Percentiles rank a stretch among this genome's conserved stretches.
These are phyloP conservation scores for Brassica incana DNA, from an alignment of 345 rosid genomes.

Conservation along the genomic window DNA sequence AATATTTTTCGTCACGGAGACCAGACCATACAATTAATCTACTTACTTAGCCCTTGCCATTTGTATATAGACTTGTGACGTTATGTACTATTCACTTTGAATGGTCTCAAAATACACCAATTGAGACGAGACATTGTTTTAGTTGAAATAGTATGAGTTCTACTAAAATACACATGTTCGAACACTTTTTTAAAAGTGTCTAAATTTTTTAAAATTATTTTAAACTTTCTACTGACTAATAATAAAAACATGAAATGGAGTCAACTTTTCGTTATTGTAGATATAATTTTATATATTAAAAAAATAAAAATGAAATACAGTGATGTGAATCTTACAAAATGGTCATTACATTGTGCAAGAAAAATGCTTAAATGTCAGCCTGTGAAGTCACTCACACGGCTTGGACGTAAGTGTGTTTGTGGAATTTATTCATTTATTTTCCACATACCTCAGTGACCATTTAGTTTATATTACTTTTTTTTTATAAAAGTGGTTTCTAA, in stretches of 20 bases:
- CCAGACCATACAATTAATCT: too few relatives aligned
- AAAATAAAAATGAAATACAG: neutral
- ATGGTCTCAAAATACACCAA: too few relatives aligned
- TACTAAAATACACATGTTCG: too few relatives aligned
- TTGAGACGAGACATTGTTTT: too few relatives aligned
- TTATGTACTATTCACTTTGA: too few relatives aligned
- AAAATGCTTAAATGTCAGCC: constrained; percentile 17
- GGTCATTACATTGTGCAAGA: constrained; percentile 8
- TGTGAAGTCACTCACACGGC: neutral
- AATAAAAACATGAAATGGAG: neutral
- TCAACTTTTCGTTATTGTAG: constrained; percentile 1
- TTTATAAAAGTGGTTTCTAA: constrained; percentile 6
- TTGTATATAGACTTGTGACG: too few relatives aligned
- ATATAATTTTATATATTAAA: neutral
- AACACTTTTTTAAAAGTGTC: too few relatives aligned
- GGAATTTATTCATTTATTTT: neutral
- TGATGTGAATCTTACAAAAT: neutral
- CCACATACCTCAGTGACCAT: neutral
- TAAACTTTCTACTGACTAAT: too few relatives aligned
- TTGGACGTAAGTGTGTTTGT: constrained; percentile 1
- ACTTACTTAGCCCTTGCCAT: too few relatives aligned
- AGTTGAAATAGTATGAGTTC: too few relatives aligned
- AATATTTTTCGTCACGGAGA: too few relatives aligned
- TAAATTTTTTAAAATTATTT: too few relatives aligned
- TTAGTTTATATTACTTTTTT: neutral